These are phyloP conservation scores for Iberis pinnata DNA, from an alignment of 345 rosid species.

Conservation along the genomic window DNA sequence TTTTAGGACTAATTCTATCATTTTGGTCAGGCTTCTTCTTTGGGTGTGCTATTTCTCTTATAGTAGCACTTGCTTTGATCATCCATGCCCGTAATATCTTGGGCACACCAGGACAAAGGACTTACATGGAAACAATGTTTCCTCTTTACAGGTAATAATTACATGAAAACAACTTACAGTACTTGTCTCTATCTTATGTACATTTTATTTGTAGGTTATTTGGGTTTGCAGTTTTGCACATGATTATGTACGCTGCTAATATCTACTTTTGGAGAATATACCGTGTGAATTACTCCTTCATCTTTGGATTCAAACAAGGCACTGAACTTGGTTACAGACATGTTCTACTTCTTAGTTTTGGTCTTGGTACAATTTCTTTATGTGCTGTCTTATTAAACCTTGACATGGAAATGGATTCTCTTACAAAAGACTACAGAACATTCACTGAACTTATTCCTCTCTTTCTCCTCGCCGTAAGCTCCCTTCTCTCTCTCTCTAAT, in stretches of 20 bases:
- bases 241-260: conserved; percentile 48
- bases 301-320: conserved; percentile 69
- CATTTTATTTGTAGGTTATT: conserved; percentile 46
- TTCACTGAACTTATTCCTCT: conserved; percentile 61
- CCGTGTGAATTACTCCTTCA: conserved; percentile 60
- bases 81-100: conserved; percentile 44
- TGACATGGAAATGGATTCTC: conserved; percentile 73
- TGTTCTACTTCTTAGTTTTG: conserved; percentile 48
- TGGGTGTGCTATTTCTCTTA: conserved; percentile 59
- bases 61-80: conserved; percentile 39
- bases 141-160: conserved; percentile 50
- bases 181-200: background rate
- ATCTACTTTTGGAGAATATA: conserved; percentile 66
- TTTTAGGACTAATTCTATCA: background rate
- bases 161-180: background rate
- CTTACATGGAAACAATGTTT: conserved; percentile 66
- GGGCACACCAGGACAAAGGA: conserved; percentile 33
- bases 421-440: conserved; percentile 39
- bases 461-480: conserved; percentile 46
- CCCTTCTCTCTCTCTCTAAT: background rate
- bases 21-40: conserved; percentile 44
- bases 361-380: conserved; percentile 50
- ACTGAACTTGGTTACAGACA: conserved; percentile 60
- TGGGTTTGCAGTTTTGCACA: conserved; percentile 55
- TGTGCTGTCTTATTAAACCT: conserved; percentile 50